Conservation (phyloP, 495 filamentous ascomycete genomes). For the Trichoderma gamsii region DNA sequence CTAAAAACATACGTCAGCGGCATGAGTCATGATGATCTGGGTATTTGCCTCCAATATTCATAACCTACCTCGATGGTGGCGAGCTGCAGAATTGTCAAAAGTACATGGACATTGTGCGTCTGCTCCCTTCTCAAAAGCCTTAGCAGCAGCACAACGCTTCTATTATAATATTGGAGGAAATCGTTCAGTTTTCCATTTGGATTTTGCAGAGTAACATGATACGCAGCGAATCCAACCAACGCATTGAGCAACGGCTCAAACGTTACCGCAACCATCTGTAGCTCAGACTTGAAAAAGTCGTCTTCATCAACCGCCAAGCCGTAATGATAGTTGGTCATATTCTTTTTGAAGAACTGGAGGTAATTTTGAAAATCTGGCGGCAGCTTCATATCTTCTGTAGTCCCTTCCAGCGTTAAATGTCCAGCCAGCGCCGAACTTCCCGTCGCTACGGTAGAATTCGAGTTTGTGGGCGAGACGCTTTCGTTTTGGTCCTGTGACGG, state of each 20-base stretch:
- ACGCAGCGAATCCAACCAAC: constrained; percentile 85
- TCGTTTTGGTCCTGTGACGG: constrained; percentile 45
- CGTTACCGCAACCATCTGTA: constrained; percentile 64
- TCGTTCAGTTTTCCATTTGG: constrained; percentile 65
- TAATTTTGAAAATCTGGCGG: constrained; percentile 69
- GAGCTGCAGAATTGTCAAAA: constrained; percentile 86
- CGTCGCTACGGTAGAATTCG: constrained; percentile 36
- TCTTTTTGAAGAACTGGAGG: constrained; percentile 67
- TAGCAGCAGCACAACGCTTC: constrained; percentile 70
- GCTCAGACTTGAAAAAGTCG: constrained; percentile 64
- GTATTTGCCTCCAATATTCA: neutral
- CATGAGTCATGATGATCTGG: neutral
- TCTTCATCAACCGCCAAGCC: constrained; percentile 60
- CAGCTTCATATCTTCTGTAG: constrained; percentile 45
- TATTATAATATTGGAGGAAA: constrained; percentile 87
- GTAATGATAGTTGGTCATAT: constrained; percentile 75
- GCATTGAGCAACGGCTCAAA: constrained; percentile 84
- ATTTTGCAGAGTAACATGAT: constrained; percentile 67
- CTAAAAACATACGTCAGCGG: constrained; percentile 44
- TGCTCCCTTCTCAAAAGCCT: constrained; percentile 63
- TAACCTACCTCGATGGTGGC: constrained; percentile 80
- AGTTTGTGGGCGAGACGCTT: constrained; percentile 43
- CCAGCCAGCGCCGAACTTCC: constrained; percentile 27
- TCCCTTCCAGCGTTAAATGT: constrained; percentile 27
- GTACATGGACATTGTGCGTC: constrained; percentile 63